These are phyloP conservation scores for Kwoniella mangroviensis DNA, from an alignment of 768 basidiomycete genomes.

Conservation along the genomic window DNA sequence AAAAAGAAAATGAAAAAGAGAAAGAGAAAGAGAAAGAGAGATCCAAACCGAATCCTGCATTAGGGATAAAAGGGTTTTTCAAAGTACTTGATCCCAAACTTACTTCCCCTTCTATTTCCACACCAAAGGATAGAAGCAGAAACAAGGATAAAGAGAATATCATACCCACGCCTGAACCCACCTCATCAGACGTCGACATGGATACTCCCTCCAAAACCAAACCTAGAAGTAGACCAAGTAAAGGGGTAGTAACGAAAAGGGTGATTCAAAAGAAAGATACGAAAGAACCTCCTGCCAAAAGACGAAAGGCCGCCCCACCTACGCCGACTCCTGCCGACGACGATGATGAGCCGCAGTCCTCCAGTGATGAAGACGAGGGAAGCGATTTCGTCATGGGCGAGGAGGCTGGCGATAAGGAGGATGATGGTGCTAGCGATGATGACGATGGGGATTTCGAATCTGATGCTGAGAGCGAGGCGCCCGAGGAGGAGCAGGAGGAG, in stretches of 20 bases:
- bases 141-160: conserved; percentile 17
- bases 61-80: conserved; percentile 25
- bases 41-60: conserved; percentile 12
- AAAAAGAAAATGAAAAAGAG: background rate
- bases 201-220: background rate
- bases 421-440: conserved; percentile 15
- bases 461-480: conserved; percentile 24
- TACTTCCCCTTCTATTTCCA: background rate
- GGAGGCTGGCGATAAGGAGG: conserved; percentile 16
- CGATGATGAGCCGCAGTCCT: conserved; percentile 2
- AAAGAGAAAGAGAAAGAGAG: conserved; percentile 10
- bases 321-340: background rate
- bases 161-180: conserved; percentile 6
- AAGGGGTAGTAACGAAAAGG: background rate
- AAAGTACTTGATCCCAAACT: conserved; percentile 9
- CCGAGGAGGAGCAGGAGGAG: conserved; percentile 26
- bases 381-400: conserved; percentile 48
- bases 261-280: background rate
- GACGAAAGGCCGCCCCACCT: conserved; percentile 1
- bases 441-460: conserved; percentile 26
- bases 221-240: background rate
- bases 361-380: conserved; percentile 20
- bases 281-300: conserved; percentile 12
- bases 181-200: conserved; percentile 5
- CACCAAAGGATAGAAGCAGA: background rate